These are phyloP conservation scores for Talaromyces ruber DNA, from an alignment of 495 filamentous ascomycete genomes.

Conservation along the genomic window DNA sequence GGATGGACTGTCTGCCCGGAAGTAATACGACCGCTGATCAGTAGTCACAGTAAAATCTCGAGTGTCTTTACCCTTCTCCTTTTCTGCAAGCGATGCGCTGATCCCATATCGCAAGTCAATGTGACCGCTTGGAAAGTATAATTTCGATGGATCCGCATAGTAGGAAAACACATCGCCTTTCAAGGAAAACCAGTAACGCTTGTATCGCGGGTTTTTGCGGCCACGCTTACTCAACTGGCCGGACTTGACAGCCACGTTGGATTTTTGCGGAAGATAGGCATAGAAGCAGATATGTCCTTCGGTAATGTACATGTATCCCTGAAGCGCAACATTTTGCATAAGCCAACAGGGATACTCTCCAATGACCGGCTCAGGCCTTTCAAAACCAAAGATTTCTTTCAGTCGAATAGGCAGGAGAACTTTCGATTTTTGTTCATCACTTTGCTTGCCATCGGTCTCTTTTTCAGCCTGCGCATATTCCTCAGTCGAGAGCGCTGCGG, in stretches of 20 bases:
- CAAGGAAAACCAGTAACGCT: slow-evolving; percentile 92
- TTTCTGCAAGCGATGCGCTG: slow-evolving; percentile 63
- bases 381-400: slow-evolving; percentile 84
- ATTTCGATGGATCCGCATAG: slow-evolving; percentile 70
- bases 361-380: slow-evolving; percentile 75
- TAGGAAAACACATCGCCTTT: slow-evolving; percentile 96
- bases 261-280: slow-evolving; percentile 88
- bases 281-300: slow-evolving; percentile 93
- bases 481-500: slow-evolving; percentile 17
- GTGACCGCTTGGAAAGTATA: slow-evolving; percentile 87
- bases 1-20: slow-evolving; percentile 77
- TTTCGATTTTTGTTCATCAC: slow-evolving; percentile 2
- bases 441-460: slow-evolving; percentile 2
- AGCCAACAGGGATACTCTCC: slow-evolving; percentile 92
- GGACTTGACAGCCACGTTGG: slow-evolving; percentile 71
- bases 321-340: slow-evolving; percentile 82
- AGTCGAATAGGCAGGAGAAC: slow-evolving; percentile 57
- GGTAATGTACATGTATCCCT: slow-evolving; percentile 97
- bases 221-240: slow-evolving; percentile 87
- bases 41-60: slow-evolving; percentile 74
- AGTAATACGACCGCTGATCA: slow-evolving; percentile 74
- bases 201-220: slow-evolving; percentile 79
- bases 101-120: slow-evolving; percentile 91
- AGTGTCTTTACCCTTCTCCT: slow-evolving; percentile 61
- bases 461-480: slow-evolving; percentile 8